Evolutionary conservation across 257 asterid genomes (phyloP).

Genomic region (Fraxinus pennsylvanica): DNA sequence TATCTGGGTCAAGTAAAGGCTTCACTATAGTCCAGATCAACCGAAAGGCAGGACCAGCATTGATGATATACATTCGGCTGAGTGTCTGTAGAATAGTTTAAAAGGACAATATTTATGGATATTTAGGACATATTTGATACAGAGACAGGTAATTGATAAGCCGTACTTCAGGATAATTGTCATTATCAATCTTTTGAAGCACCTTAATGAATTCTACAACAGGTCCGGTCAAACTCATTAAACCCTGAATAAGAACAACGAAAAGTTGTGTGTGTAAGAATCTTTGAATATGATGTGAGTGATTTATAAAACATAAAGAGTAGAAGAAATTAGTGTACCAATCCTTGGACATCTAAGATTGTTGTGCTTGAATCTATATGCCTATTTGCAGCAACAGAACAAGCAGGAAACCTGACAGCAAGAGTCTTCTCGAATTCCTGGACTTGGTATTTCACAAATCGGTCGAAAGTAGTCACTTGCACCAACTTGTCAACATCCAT

Average conservation of each 20-base stretch:
- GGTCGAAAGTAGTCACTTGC: conserved; percentile 48
- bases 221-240: conserved; percentile 52
- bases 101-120: not conserved
- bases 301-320: not conserved
- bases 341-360: conserved; percentile 56
- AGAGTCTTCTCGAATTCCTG: conserved; percentile 52
- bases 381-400: conserved; percentile 47
- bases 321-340: conserved; percentile 35
- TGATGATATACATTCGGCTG: conserved; percentile 48
- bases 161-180: conserved; percentile 55
- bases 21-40: conserved; percentile 51
- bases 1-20: conserved; percentile 54
- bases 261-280: conserved; percentile 13
- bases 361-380: conserved; percentile 50
- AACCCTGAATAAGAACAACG: conserved; percentile 34
- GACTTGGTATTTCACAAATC: conserved; percentile 52
- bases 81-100: conserved; percentile 41
- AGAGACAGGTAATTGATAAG: not conserved
- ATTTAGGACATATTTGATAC: not conserved
- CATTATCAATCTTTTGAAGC: conserved; percentile 51
- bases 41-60: conserved; percentile 59
- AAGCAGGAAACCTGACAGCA: conserved; percentile 46
- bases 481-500: conserved; percentile 43
- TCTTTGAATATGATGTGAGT: not conserved
- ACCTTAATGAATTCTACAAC: conserved; percentile 43